Evolutionary conservation across 2,329 filamentous ascomycete genomes (phyloP), one percentile per base, ranked within the genome.

Genomic region (Fusarium nanum): DNA sequence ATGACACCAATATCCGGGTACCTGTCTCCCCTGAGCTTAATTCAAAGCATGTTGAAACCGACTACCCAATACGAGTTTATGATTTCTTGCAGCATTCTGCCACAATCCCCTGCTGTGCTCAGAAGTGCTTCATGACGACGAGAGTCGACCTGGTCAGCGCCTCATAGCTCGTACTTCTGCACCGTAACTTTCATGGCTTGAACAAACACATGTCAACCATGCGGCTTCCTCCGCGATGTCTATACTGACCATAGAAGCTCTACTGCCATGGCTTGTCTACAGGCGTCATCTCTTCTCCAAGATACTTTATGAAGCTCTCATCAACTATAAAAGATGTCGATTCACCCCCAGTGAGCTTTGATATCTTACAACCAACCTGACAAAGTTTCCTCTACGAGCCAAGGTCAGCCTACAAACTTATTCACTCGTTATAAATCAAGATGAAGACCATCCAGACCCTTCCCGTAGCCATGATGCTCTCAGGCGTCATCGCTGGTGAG

Each of bases 371-470:
- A 52, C 20, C n/a, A 48, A 20, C 32, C 42, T 48, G 14, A 27
- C 14, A 28, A 16, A 22, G n/a, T 16, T 32, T 14, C 14, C 12
- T 13, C 11, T 30, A 13, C 13, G 25, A 52, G 11, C 10, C 9
- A 37, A 37, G 16, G 18, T 23, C 25, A 28, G 23, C 18, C 13
- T 28, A 37, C 3, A 32, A 6, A 56, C 42, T 22, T 20, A 41
- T 6, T 54, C 49, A 48, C 10, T 27, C 49, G 49, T 56, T n/a
- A 7, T 4, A 8, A 48, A 22, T 12, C 32, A 67, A 42, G 13
- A 70, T 70, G 67, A 70, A 55, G 41, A 23, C 46, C 10, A 18
- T 14, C 4, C 46, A 60, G 22, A 18, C 30, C n/a, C 20, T 70
- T 20, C 40, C 57, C 16, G 42, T 46, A 14, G 32, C 52, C 7